phyloP scores from a whole-genome alignment of 805 yeast genomes.

The Wickerhamiella hasegawae region DNA sequence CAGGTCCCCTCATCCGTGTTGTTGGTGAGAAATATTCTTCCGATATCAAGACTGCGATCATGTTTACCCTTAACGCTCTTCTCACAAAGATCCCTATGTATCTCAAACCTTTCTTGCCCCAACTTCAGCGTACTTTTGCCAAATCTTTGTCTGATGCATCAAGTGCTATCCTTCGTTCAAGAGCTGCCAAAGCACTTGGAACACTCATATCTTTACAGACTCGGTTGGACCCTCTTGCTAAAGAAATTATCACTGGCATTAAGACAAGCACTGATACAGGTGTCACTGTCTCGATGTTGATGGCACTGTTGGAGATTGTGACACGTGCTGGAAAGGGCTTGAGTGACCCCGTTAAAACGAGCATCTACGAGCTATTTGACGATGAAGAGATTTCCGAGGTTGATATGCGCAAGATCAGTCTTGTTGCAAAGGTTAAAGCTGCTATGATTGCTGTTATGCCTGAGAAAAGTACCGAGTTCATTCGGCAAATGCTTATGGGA shows the following conservation, averaged over 20 bases:
- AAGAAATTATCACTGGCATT: conserved; percentile 59
- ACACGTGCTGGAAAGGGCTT: conserved; percentile 62
- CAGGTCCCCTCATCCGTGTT: conserved; percentile 96
- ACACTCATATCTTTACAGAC: conserved; percentile 79
- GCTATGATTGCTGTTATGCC: conserved; percentile 6
- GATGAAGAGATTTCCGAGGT: conserved; percentile 31
- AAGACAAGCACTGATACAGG: conserved; percentile 43
- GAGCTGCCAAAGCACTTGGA: conserved; percentile 86
- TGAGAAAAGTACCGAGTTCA: conserved; percentile 22
- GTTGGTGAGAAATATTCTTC: conserved; percentile 89
- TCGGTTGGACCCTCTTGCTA: conserved; percentile 80
- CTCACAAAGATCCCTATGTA: conserved; percentile 76
- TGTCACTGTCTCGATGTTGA: conserved; percentile 60
- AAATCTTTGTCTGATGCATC: conserved; percentile 70
- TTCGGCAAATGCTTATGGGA: conserved; percentile 10
- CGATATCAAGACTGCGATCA: conserved; percentile 88
- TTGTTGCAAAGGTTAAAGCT: conserved; percentile 31
- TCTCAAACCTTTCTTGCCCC: conserved; percentile 91
- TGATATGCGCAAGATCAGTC: conserved; percentile 19
- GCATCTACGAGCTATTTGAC: conserved; percentile 59
- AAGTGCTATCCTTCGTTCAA: conserved; percentile 54
- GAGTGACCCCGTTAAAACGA: conserved; percentile 53
- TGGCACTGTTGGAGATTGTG: conserved; percentile 72
- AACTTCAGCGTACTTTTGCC: conserved; percentile 90
- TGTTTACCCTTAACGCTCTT: conserved; percentile 64